Base-by-base conservation (phyloP, 2,329 filamentous ascomycete species). In the Tolypocladium cylindrosporum region DNA sequence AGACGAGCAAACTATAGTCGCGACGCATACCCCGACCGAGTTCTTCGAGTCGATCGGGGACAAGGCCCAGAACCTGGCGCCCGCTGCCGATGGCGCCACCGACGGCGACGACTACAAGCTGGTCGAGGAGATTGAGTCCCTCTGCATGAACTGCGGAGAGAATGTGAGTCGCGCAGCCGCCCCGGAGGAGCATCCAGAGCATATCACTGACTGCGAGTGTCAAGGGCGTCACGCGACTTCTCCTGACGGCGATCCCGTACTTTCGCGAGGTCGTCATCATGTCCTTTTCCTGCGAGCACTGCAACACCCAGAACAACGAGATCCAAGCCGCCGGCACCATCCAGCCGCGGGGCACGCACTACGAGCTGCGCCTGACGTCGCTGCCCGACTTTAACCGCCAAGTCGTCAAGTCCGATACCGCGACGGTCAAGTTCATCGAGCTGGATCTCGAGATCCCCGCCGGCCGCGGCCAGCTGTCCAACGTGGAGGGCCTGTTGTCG, bases 211-310 rank as follows among this genome's bases (percentile, higher is more conserved):
- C 45, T 40, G 9, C 1, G 61, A 53, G 42, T 37, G 4, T 54
- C 13, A 43, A 95, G 89, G 94, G 94, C 67, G 83, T 79, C 1
- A 99, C 94, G 16, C 84, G 88, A 59, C 83, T 99, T 27, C 85
- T 99, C 50, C 85, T 99, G 57, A 96, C 95, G 19, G 85, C 86
- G 63, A 97, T 99, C 58, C 94, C 94, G 19, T 97, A 91, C 80
- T 99, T 99, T 79, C 91, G 91, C 76, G 93, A 99, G 73, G 87
- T 99, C 62, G 91, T 99, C 67, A 84, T 99, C 73, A 96, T 97
- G 87, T 97, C 93, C 61, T 99, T 99, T 74, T 83, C 84, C 64
- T 99, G 94, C 79, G 86, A 90, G 7, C 85, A 97, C 74, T 99
- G 94, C 77, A 79, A 86, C 69, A 88, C 93, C 75, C 85, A 88